Conservation (phyloP, 2,329 filamentous ascomycete species). For the Colletotrichum limetticola region DNA sequence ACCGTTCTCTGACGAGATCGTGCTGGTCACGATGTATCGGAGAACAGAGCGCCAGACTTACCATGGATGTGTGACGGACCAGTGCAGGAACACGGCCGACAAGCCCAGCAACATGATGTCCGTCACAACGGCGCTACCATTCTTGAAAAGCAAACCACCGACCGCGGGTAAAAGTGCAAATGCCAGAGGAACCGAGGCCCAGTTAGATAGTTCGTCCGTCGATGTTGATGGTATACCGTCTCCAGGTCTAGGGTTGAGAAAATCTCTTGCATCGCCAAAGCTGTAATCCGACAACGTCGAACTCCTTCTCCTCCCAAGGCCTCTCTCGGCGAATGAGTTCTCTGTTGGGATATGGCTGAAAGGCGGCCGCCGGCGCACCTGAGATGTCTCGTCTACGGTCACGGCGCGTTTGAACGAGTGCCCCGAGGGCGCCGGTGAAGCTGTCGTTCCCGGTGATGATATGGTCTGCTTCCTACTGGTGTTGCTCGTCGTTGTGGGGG, state of each 20-base stretch:
- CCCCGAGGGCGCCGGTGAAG: conserved; percentile 40
- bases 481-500: conserved; percentile 27
- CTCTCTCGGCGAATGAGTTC: conserved; percentile 40
- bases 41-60: conserved; percentile 51
- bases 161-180: conserved; percentile 88
- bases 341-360: conserved; percentile 40
- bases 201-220: conserved; percentile 60
- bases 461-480: conserved; percentile 33
- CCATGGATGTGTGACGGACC: conserved; percentile 93
- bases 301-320: conserved; percentile 68
- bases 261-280: conserved; percentile 74
- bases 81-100: conserved; percentile 88
- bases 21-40: not conserved
- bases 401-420: conserved; percentile 54
- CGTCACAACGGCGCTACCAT: conserved; percentile 85
- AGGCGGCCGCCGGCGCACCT: conserved; percentile 39
- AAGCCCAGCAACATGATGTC: conserved; percentile 85
- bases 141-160: conserved; percentile 85
- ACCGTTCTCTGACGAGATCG: not conserved
- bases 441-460: conserved; percentile 23
- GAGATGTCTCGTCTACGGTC: conserved; percentile 49
- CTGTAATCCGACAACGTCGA: conserved; percentile 84
- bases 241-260: conserved; percentile 66
- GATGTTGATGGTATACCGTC: conserved; percentile 15
- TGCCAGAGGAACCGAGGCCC: conserved; percentile 83